Percentiles rank a stretch among this genome's conserved stretches.
Conservation (phyloP, 805 yeast genomes). For the Candida wancherniae region DNA sequence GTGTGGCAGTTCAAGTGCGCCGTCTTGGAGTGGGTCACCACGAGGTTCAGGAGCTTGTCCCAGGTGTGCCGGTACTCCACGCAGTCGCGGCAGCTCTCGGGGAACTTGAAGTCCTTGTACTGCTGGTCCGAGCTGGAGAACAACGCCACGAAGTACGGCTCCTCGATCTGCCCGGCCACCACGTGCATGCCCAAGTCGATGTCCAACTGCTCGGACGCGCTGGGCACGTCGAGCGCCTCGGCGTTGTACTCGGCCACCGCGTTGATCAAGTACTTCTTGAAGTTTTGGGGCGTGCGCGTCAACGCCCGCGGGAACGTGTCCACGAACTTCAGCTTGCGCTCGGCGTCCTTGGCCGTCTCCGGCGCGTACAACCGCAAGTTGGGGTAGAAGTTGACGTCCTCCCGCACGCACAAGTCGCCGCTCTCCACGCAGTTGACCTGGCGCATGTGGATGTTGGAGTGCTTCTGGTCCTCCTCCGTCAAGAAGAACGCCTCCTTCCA, state of each 20-base stretch:
- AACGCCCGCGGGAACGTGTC: slow-evolving; percentile 44
- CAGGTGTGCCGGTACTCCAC: slow-evolving; percentile 50
- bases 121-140: slow-evolving; percentile 55
- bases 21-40: slow-evolving; percentile 34
- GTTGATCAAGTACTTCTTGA: slow-evolving; percentile 51
- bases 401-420: slow-evolving; percentile 78
- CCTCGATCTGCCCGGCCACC: slow-evolving; percentile 44
- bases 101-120: slow-evolving; percentile 34
- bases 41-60: slow-evolving; percentile 51
- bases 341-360: slow-evolving; percentile 25
- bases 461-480: slow-evolving; percentile 42
- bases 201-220: slow-evolving; percentile 36
- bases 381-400: slow-evolving; percentile 66
- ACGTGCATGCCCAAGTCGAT: slow-evolving; percentile 42
- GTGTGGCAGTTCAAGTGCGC: slow-evolving; percentile 60
- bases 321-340: slow-evolving; percentile 26
- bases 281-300: slow-evolving; percentile 43
- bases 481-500: slow-evolving; percentile 67
- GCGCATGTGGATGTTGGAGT: slow-evolving; percentile 49
- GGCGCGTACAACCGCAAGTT: slow-evolving; percentile 66
- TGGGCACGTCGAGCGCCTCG: slow-evolving; percentile 34
- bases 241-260: slow-evolving; percentile 45
- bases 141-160: slow-evolving; percentile 57
- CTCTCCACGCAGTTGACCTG: slow-evolving; percentile 83
- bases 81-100: slow-evolving; percentile 43